Percentiles rank a stretch among this genome's conserved stretches.
Conservation (phyloP, 306 rosid genomes). For the Sesbania bispinosa region DNA sequence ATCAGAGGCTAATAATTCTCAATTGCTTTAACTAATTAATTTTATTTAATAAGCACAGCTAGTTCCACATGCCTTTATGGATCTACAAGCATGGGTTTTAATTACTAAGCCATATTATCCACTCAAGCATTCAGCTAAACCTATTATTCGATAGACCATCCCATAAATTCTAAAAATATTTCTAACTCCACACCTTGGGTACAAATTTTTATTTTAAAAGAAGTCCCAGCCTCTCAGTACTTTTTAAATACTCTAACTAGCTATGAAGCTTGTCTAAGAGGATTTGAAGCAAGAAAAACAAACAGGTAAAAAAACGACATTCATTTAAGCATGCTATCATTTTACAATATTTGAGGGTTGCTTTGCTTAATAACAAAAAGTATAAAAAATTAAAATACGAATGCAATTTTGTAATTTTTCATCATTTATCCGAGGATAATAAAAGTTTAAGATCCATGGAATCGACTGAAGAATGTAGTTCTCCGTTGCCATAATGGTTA, state of each 20-base stretch:
- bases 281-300: background rate
- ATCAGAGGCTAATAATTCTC: conserved; percentile 21
- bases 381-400: background rate
- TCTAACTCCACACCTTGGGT: background rate
- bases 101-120: background rate
- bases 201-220: background rate
- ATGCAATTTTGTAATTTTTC: background rate
- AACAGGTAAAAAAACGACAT: background rate
- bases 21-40: background rate
- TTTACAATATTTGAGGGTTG: background rate
- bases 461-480: too few species aligned
- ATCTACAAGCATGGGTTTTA: background rate
- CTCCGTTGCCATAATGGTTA: too few species aligned
- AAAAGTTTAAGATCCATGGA: background rate
- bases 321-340: background rate
- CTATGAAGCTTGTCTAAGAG: background rate
- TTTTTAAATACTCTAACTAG: background rate
- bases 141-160: background rate
- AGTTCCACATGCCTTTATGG: background rate
- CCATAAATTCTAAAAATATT: conserved; percentile 4
- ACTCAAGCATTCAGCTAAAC: conserved; percentile 1
- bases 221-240: background rate
- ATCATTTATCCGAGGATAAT: background rate
- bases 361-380: background rate
- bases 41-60: background rate